Conservation (phyloP, 176 grass and related monocot genomes). For the Oryza australiensis region DNA sequence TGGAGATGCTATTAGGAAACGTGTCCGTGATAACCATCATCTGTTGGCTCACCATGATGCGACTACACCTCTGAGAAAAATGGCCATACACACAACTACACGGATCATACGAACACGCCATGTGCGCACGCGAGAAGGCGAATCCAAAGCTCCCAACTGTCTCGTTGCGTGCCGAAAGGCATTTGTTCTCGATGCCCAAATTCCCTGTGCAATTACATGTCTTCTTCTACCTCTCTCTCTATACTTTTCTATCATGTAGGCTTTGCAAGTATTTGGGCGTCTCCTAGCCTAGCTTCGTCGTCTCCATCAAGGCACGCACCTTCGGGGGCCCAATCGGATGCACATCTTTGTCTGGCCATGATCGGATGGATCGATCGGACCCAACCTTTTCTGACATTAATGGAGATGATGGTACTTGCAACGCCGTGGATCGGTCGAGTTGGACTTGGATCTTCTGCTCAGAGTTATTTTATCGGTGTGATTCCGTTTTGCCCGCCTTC, state of each 20-base stretch:
- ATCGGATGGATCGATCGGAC: background rate
- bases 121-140: background rate
- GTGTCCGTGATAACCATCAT: too few species aligned
- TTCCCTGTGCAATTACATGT: background rate
- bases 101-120: background rate
- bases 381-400: background rate
- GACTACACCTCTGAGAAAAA: background rate
- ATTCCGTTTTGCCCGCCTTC: constrained; percentile 1
- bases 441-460: background rate
- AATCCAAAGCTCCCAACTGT: background rate
- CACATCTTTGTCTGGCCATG: background rate
- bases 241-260: background rate
- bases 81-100: background rate
- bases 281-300: background rate
- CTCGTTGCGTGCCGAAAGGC: background rate
- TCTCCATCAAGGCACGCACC: background rate
- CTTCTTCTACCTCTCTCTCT: background rate
- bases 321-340: background rate
- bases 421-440: background rate
- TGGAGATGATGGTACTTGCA: constrained; percentile 1
- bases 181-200: background rate
- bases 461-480: background rate
- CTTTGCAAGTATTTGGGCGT: background rate
- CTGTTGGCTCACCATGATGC: background rate
- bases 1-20: too few species aligned